Conservation (phyloP, 1,139 yeast genomes). For the Geotrichum carabidarum region DNA sequence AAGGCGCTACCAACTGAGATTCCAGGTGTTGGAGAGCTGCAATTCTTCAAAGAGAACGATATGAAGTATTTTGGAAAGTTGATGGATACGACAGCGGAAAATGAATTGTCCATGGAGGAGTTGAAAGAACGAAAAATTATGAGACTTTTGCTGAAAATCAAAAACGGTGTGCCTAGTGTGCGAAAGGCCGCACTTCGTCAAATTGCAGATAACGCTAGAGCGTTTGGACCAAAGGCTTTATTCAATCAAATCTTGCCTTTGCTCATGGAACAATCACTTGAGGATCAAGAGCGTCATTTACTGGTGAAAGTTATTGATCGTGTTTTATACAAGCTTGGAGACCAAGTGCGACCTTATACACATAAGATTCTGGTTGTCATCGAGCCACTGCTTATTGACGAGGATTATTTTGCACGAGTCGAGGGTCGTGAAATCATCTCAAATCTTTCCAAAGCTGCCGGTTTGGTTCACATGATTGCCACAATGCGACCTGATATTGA, state of each 20-base stretch:
- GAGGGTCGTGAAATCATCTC: conserved; percentile 81
- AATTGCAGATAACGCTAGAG: conserved; percentile 58
- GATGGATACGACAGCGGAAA: conserved; percentile 39
- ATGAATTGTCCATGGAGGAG: conserved; percentile 48
- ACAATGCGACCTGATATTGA: conserved; percentile 79
- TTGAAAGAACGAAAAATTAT: conserved; percentile 57
- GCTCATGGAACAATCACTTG: conserved; percentile 64
- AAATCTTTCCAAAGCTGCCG: conserved; percentile 73
- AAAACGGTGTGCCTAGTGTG: conserved; percentile 66
- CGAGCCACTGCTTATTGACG: conserved; percentile 76
- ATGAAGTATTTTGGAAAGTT: conserved; percentile 65
- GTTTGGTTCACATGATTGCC: conserved; percentile 70
- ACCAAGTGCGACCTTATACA: conserved; percentile 64
- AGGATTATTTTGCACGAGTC: conserved; percentile 62
- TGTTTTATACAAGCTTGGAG: conserved; percentile 60
- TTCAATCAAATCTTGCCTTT: conserved; percentile 70
- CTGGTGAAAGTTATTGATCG: conserved; percentile 73
- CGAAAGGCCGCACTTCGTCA: conserved; percentile 70
- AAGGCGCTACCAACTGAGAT: conserved; percentile 47
- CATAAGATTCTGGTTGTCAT: conserved; percentile 67
- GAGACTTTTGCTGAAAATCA: conserved; percentile 60
- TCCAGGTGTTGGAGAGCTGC: conserved; percentile 60
- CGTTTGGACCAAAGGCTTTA: conserved; percentile 64
- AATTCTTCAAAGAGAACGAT: conserved; percentile 68
- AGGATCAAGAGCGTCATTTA: conserved; percentile 79